These are phyloP conservation scores for Panicum hallii DNA, from an alignment of 202 grass and related monocot genomes.

Conservation along the genomic window DNA sequence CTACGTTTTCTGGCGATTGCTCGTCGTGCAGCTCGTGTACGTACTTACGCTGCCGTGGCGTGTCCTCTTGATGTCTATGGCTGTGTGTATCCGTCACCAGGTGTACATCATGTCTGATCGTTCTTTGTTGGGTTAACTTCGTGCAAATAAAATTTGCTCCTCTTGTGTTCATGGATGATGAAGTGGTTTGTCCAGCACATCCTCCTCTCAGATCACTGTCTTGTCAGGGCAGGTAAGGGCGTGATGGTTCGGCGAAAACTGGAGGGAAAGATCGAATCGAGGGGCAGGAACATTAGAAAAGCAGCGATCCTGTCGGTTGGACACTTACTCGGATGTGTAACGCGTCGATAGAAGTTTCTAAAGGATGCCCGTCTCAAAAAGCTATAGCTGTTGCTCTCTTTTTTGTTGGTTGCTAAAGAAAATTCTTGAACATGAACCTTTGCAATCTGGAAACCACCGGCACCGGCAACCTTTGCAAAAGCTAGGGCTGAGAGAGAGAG, in stretches of 20 bases:
- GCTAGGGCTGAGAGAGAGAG: not conserved
- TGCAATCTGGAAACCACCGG: not conserved
- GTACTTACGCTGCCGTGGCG: not conserved
- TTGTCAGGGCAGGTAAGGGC: not conserved
- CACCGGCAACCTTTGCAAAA: slow-evolving; percentile 21
- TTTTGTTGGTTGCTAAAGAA: not conserved
- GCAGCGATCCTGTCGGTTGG: slow-evolving; percentile 28
- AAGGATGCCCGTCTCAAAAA: not conserved
- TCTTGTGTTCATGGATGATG: not conserved
- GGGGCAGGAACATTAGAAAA: not conserved
- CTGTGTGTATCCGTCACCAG: not conserved
- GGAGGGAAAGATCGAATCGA: not conserved
- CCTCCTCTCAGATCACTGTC: not conserved
- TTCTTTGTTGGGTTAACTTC: not conserved
- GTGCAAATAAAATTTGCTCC: not conserved
- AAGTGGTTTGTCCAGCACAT: not conserved
- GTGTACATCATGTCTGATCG: not conserved
- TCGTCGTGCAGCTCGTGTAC: not conserved
- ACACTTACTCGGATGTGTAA: not conserved
- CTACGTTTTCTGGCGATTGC: not conserved
- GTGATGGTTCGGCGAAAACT: not conserved
- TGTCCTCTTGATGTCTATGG: slow-evolving; percentile 9
- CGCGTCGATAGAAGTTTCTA: not conserved
- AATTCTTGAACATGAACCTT: not conserved
- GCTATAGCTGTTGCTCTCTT: not conserved